Conservation (phyloP, 2,329 filamentous ascomycete species). For the Aschersonia sp. region DNA sequence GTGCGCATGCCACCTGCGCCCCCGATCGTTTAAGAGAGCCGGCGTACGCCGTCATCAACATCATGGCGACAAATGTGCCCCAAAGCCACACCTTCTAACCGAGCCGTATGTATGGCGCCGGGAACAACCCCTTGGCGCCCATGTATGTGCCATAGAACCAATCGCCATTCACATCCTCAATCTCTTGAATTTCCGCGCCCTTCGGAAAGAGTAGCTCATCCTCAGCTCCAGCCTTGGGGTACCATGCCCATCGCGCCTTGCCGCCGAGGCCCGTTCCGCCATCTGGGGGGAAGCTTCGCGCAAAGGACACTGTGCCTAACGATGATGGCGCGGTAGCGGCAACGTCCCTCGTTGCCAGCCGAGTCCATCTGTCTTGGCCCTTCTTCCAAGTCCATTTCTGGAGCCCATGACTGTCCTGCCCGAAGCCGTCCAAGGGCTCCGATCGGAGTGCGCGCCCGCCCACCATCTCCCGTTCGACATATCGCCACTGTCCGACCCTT, state of each 20-base stretch:
- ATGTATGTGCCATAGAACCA: constrained; percentile 85
- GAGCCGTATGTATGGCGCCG: constrained; percentile 51
- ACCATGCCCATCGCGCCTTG: constrained; percentile 63
- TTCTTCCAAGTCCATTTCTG: constrained; percentile 39
- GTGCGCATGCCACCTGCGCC: no score
- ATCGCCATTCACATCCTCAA: constrained; percentile 77
- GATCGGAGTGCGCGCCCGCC: constrained; percentile 59
- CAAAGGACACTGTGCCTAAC: constrained; percentile 12
- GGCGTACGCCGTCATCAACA: not conserved
- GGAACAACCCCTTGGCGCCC: constrained; percentile 66
- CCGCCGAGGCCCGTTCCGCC: constrained; percentile 55
- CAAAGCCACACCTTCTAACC: not conserved
- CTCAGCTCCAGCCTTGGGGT: constrained; percentile 44
- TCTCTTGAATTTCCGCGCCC: constrained; percentile 68
- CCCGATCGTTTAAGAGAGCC: no score
- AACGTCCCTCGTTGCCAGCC: constrained; percentile 37
- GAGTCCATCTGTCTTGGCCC: constrained; percentile 22
- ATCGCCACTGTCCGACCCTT: constrained; percentile 50
- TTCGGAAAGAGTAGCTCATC: constrained; percentile 79
- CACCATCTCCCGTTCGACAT: constrained; percentile 58
- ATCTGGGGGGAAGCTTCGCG: constrained; percentile 50
- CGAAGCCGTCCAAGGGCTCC: constrained; percentile 28
- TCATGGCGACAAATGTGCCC: not conserved
- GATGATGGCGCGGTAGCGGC: constrained; percentile 24
- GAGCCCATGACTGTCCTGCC: constrained; percentile 18